Conservation (phyloP, 345 rosid genomes). For the Microcos paniculata region DNA sequence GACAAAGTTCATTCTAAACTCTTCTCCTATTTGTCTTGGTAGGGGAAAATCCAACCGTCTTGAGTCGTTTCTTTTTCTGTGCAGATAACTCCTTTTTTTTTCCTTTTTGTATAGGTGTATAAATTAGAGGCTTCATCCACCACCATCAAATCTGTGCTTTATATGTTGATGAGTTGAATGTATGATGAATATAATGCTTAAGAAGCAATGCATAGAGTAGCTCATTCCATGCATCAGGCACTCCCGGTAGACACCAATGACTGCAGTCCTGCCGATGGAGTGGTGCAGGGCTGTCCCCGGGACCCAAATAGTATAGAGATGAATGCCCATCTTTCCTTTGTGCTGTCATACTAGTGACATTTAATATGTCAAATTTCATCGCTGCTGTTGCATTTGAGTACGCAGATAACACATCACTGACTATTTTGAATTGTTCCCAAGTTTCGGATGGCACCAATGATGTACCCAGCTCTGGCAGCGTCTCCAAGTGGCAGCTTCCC, state of each 20-base stretch:
- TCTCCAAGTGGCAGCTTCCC: constrained; percentile 85
- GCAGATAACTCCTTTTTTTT: constrained; percentile 14
- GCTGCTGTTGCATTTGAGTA: constrained; percentile 28
- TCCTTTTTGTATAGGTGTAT: constrained; percentile 4
- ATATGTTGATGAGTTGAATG: constrained; percentile 22
- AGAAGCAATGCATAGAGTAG: constrained; percentile 61
- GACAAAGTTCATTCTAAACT: constrained; percentile 10
- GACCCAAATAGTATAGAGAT: constrained; percentile 67
- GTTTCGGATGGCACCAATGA: constrained; percentile 46
- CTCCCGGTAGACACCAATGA: constrained; percentile 98
- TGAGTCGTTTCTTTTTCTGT: constrained; percentile 19
- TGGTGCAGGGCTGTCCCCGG: constrained; percentile 53
- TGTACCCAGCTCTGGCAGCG: constrained; percentile 65
- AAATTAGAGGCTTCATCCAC: constrained; percentile 10
- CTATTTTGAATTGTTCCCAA: constrained; percentile 44
- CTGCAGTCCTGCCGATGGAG: constrained; percentile 83
- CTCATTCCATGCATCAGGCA: constrained; percentile 94
- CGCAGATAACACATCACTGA: constrained; percentile 41
- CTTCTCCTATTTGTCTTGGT: neutral
- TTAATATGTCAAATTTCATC: constrained; percentile 46
- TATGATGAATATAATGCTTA: constrained; percentile 37
- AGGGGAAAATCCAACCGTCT: neutral
- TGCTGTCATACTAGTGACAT: constrained; percentile 67
- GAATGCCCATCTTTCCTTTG: constrained; percentile 84
- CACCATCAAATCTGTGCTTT: constrained; percentile 19